phyloP scores from a whole-genome alignment of 805 yeast genomes.

The Clavispora carvajalis region DNA sequence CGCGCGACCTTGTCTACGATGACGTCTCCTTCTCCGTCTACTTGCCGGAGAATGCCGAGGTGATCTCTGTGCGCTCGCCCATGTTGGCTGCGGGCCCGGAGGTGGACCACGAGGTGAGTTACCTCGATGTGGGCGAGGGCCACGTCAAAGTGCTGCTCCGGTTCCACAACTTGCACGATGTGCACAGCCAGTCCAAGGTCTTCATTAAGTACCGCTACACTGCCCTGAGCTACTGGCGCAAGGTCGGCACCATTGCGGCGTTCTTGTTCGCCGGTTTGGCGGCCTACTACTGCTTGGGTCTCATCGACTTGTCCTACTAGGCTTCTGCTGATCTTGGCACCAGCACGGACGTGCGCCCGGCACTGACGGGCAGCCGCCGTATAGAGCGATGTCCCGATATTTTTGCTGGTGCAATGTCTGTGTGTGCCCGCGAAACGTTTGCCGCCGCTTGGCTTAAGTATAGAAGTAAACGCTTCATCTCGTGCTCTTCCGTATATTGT shows the following conservation, averaged over 20 bases:
- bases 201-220: constrained; percentile 61
- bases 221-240: constrained; percentile 45
- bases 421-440: no score
- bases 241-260: constrained; percentile 63
- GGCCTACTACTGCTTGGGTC: constrained; percentile 43
- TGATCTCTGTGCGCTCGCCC: constrained; percentile 54
- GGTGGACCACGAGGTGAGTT: constrained; percentile 44
- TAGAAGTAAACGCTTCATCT: no score
- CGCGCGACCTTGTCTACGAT: constrained; percentile 64
- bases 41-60: constrained; percentile 83
- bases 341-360: no score
- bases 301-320: constrained; percentile 25
- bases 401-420: no score
- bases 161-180: constrained; percentile 64
- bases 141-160: constrained; percentile 66
- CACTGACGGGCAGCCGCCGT: no score
- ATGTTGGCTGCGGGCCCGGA: constrained; percentile 30
- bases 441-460: no score
- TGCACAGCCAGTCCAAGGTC: constrained; percentile 51
- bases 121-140: constrained; percentile 71
- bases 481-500: no score
- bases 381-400: no score
- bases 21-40: constrained; percentile 54
- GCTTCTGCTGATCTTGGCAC: no score
- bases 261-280: constrained; percentile 57